These are phyloP conservation scores for Chytriomyces hyalinus DNA, from an alignment of 192 early-diverging fungal species.

Conservation along the genomic window DNA sequence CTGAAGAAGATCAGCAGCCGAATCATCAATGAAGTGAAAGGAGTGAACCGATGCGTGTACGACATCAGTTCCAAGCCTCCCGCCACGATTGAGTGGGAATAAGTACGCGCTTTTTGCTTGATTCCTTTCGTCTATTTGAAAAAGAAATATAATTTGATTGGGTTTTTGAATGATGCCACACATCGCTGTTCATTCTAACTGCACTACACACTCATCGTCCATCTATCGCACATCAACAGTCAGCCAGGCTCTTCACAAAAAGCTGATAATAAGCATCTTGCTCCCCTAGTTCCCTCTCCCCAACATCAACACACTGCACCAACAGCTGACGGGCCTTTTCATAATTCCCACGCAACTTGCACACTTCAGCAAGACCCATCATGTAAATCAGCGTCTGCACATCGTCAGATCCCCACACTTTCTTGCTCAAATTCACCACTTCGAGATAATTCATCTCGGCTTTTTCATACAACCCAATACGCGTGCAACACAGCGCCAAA, in stretches of 20 bases:
- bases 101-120: slow-evolving; percentile 38
- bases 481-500: neutral
- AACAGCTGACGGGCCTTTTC: neutral
- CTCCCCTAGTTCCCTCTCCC: neutral
- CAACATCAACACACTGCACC: neutral
- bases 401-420: neutral
- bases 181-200: too few relatives aligned
- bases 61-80: slow-evolving; percentile 98
- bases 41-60: slow-evolving; percentile 97
- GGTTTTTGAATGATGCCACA: too few relatives aligned
- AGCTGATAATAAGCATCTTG: neutral
- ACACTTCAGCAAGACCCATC: slow-evolving; percentile 6
- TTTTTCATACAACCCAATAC: slow-evolving; percentile 1
- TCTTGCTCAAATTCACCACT: neutral
- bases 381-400: neutral
- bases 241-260: neutral
- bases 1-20: slow-evolving; percentile 91
- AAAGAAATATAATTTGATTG: too few relatives aligned
- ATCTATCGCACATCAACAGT: neutral
- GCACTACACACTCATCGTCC: too few relatives aligned
- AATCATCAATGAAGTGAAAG: slow-evolving; percentile 98
- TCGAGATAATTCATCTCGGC: neutral
- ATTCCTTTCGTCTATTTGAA: neutral
- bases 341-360: neutral
- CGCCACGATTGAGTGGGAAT: slow-evolving; percentile 98